Evolutionary conservation across 225 moss, liverwort and hornwort species (phyloP), one percentile per base, ranked within the genome.

Genomic region (Marchantia paleacea): DNA sequence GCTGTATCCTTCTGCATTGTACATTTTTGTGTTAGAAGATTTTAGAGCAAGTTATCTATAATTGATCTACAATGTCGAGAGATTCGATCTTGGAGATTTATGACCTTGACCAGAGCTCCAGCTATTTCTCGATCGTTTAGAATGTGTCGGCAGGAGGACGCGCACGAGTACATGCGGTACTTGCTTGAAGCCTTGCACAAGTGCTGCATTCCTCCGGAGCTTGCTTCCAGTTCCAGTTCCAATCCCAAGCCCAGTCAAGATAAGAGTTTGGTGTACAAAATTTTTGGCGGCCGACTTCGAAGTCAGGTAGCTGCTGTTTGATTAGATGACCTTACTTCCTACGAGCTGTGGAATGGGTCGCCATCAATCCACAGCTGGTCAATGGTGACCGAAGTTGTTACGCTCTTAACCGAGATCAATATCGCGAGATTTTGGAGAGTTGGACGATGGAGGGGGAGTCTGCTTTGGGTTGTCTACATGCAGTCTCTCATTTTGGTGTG

Each of bases 121-220:
- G 92, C 82, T 29, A 90, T 92, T 18, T 97, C 93, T 78, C 91
- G 94, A 81, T 91, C 92, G 55, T 97, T 97, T 30, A 86, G 92
- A 61, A 89, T 92, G 91, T 93, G 95, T 84, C 92, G 93, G 78
- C 97, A 97, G 86, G 97, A 97, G 83, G 97, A 97, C 81, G 95
- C 97, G 14, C 97, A 97, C 74, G 97, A 97, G 83, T 97, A 97
- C 69, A 90, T 97, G 94, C 93, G 97, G 57, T 93, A 92, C 55
- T 84, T 97, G 6, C 84, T 97, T 28, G 97, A 95, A 74, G 97
- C 93, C 3, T 52, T 97, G 86, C 97, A 93, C 78, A 95, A 97
- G 64, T 94, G 92, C 79, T 94, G 94, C 76, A 81, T 95, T 16
- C 94, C 97, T 78, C 86, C 91, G 25, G 92, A 90, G 69, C 87